Evolutionary conservation across 2,329 filamentous ascomycete species (phyloP).

Genomic region (Penicillium decumbens): DNA sequence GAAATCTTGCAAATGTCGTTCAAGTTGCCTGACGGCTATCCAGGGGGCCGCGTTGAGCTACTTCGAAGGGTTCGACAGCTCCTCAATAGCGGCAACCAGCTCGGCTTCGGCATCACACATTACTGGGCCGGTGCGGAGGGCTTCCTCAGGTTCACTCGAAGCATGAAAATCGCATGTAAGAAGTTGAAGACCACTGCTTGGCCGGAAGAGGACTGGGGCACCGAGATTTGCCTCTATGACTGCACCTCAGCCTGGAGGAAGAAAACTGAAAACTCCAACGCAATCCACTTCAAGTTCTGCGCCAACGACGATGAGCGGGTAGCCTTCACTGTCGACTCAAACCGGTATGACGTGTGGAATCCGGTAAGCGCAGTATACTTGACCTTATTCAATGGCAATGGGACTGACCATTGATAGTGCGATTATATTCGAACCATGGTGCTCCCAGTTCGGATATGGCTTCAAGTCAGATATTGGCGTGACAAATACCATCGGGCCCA

Average conservation of each 20-base stretch:
- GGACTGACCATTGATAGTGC: background rate
- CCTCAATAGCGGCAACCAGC: background rate
- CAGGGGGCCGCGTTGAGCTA: slow-evolving; percentile 1
- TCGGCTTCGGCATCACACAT: background rate
- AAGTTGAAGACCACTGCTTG: background rate
- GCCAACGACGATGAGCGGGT: background rate
- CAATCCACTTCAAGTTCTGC: background rate
- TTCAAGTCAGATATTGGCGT: background rate
- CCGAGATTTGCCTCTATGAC: background rate
- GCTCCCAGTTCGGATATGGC: background rate
- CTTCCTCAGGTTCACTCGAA: background rate
- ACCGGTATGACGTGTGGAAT: background rate
- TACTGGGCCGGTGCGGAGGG: background rate
- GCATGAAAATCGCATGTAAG: background rate
- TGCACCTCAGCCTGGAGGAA: background rate
- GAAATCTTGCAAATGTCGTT: slow-evolving; percentile 3
- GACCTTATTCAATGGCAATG: no score
- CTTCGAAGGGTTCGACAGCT: background rate
- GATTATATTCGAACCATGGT: background rate
- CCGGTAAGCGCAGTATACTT: no score
- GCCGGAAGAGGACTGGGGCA: background rate
- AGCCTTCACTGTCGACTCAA: background rate
- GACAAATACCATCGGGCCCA: background rate
- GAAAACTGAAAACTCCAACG: background rate
- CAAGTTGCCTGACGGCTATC: slow-evolving; percentile 3